Evolutionary conservation across 495 filamentous ascomycete species (phyloP), one percentile per base, ranked within the genome.

Genomic region (Aspergillus avenaceus): DNA sequence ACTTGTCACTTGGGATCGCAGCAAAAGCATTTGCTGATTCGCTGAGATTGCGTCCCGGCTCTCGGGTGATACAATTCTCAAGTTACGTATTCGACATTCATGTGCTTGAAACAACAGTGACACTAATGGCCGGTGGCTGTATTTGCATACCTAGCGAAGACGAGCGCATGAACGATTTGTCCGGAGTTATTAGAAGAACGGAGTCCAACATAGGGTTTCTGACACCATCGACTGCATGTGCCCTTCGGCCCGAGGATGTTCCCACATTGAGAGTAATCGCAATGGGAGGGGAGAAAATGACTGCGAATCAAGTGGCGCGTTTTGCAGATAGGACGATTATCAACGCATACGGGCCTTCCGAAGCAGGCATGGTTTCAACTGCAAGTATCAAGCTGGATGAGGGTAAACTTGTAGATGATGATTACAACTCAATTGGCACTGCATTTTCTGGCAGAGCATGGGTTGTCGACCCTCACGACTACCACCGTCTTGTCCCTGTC

Each of bases 1-100:
- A 80, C 54, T 52, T 59, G 22, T 61, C 59, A 11, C 59, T 76
- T 9, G 66, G 61, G 5, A 64, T 65, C 14, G 61, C 61, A 1
- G 60, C 66, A 28, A 45, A 67, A 11, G 59, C 62, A n/a, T 62
- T 71, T 51, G 56, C 48, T 12, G 52, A 58, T 12, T 67, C 71
- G 0, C 57, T 84, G 13, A 51, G 65, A 8, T 75, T 86, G 36
- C 64, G 74, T 28, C 55, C 72, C 0, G 58, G 63, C 0, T 80
- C 79, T 13, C 76, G 86, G 7, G 75, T 83, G 7, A 72, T 90
- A 53, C 85, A 90, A 50, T 81, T 86, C 46, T 83, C 85, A 2
- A 82, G 81, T 38, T 86, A 82, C 57, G 81, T 82, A 1, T 86
- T 86, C 31, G 87, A 91, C 50, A 77, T 82, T 24, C 81, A 81